Base-by-base conservation (phyloP, 2,329 filamentous ascomycete species). In the Fusarium pseudocircinatum region DNA sequence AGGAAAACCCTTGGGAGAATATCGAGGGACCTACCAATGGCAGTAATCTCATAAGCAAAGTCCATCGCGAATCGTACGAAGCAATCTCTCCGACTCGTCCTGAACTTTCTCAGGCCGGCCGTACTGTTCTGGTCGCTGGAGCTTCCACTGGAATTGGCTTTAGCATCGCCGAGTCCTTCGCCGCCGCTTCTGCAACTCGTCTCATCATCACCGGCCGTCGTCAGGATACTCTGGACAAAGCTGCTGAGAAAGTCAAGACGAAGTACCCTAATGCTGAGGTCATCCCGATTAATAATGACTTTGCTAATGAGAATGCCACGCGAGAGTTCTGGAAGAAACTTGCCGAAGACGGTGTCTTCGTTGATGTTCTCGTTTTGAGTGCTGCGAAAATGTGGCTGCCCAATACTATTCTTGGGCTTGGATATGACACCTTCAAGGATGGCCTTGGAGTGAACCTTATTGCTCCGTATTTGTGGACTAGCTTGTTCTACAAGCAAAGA, bases 81-180 rank as follows among this genome's bases (percentile, higher is more conserved):
- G 66, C 78, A 63, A 85, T 86, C 63, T 80, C 76, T 0, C 81
- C 84, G 2, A 59, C 67, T 2, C 79, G 82, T 0, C 81, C 83
- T 0, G 82, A 82, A 43, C 79, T 86, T 22, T 82, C 78, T 6
- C 83, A 86, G 26, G 90, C 64, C 6, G 64, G 66, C 0, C 22
- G 13, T 12, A 69, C 57, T 7, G 22, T 69, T 13, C 42, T 69
- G 4, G 57, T 69, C 10, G 57, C 64, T 4, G 64, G 64, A 12
- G 66, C 64, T 2, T 69, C 66, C 1, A 69, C 66, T 2, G 66
- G 66, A 1, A 69, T 69, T n/a, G 66, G 66, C 14, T 49, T 63
- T 10, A 69, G 64, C 6, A 69, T 69, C 24, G 64, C 91, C 4
- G 85, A 86, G 53, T 83, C 90, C 34, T 93, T 87, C 63, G 78